phyloP scores from a whole-genome alignment of 2,329 filamentous ascomycete genomes.

The Neopestalotiopsis rosae region DNA sequence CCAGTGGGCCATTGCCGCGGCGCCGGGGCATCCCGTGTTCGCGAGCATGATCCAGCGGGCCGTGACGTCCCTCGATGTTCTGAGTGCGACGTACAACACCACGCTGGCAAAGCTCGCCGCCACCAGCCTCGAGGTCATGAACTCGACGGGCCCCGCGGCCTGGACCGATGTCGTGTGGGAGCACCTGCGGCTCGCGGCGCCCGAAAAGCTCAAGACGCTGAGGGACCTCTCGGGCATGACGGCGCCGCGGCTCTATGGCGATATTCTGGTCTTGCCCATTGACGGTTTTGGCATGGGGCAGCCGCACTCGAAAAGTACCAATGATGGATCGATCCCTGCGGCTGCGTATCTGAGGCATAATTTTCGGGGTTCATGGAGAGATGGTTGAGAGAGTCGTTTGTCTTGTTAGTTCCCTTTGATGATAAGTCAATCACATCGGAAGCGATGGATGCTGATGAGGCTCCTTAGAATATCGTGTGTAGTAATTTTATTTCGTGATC shows the following conservation, averaged over 20 bases:
- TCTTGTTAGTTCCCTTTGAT: background rate
- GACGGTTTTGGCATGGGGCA: conserved; percentile 34
- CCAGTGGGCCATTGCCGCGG: conserved; percentile 42
- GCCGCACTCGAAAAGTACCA: conserved; percentile 31
- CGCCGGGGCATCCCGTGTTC: conserved; percentile 38
- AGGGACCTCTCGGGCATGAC: conserved; percentile 22
- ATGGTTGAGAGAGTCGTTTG: background rate
- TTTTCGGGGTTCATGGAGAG: conserved; percentile 30
- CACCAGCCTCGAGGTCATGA: conserved; percentile 36
- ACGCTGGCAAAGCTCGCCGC: conserved; percentile 23
- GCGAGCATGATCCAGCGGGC: conserved; percentile 30
- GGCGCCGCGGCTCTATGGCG: conserved; percentile 22
- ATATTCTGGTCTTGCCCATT: conserved; percentile 32
- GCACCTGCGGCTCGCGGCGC: conserved; percentile 30
- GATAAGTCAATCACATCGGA: no score
- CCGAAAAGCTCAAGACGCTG: conserved; percentile 21
- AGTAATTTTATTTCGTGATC: background rate
- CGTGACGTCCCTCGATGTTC: conserved; percentile 27
- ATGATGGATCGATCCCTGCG: conserved; percentile 32
- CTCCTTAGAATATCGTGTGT: background rate
- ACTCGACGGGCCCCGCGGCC: conserved; percentile 37
- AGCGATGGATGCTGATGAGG: background rate
- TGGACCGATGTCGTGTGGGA: conserved; percentile 38
- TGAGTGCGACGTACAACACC: conserved; percentile 20
- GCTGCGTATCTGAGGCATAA: conserved; percentile 33